These are phyloP conservation scores for Fusarium austroafricanum DNA, from an alignment of 2,329 filamentous ascomycete species.

Conservation along the genomic window DNA sequence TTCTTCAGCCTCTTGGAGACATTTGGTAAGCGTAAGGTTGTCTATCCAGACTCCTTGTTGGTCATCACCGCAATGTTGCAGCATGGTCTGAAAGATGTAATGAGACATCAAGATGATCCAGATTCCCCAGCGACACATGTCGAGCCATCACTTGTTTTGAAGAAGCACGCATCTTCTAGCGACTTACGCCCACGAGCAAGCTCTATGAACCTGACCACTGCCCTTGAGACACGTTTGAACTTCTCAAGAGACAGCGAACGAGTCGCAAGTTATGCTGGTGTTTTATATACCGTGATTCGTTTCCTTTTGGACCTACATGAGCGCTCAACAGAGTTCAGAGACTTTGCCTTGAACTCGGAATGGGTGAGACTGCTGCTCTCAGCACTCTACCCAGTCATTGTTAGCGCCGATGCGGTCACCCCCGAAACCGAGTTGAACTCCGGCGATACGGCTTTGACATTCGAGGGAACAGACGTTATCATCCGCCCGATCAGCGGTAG, in stretches of 20 bases:
- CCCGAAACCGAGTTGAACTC: conserved; percentile 90
- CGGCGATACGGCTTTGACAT: conserved; percentile 81
- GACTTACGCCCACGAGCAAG: conserved; percentile 59
- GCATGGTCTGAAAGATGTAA: conserved; percentile 79
- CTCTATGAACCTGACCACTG: conserved; percentile 75
- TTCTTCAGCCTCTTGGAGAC: conserved; percentile 78
- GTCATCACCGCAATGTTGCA: conserved; percentile 90
- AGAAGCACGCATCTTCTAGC: conserved; percentile 21
- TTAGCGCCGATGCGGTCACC: conserved; percentile 84
- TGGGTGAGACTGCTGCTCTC: conserved; percentile 84
- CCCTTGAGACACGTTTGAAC: conserved; percentile 62
- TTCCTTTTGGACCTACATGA: conserved; percentile 83
- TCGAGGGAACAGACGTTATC: conserved; percentile 87
- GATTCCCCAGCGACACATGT: conserved; percentile 60
- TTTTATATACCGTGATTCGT: conserved; percentile 80
- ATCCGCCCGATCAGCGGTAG: conserved; percentile 74
- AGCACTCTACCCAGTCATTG: conserved; percentile 87
- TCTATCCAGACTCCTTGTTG: conserved; percentile 80
- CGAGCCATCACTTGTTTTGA: conserved; percentile 13
- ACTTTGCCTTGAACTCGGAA: conserved; percentile 82
- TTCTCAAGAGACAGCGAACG: conserved; percentile 58
- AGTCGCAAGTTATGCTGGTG: conserved; percentile 64
- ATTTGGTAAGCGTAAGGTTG: conserved; percentile 76
- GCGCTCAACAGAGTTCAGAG: conserved; percentile 81
- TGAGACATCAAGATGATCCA: conserved; percentile 70